A percentile compares a stretch with the other conserved stretches of the same genome.
These are phyloP conservation scores for Fusarium torulosum DNA, from an alignment of 2,329 filamentous ascomycete genomes.

Conservation along the genomic window DNA sequence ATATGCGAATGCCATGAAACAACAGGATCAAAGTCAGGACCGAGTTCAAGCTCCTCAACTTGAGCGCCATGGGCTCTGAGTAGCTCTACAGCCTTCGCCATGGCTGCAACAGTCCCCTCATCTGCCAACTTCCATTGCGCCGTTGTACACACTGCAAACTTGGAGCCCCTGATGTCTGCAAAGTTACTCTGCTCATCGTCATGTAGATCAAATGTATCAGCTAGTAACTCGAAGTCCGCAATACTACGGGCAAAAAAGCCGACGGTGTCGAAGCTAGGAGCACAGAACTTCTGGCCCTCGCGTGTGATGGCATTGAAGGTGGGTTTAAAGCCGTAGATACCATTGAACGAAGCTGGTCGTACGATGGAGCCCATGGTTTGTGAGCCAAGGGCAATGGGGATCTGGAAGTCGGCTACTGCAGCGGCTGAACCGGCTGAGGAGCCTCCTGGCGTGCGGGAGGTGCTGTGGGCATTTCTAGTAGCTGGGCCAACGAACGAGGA, in stretches of 20 bases:
- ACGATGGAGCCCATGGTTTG: conserved; percentile 76
- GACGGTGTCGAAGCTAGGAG: conserved; percentile 70
- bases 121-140: conserved; percentile 63
- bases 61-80: conserved; percentile 62
- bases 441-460: conserved; percentile 71
- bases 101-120: conserved; percentile 58
- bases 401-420: conserved; percentile 74
- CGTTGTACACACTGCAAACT: conserved; percentile 67
- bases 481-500: conserved; percentile 61
- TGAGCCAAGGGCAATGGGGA: conserved; percentile 70
- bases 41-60: conserved; percentile 68
- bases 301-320: conserved; percentile 73
- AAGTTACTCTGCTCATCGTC: conserved; percentile 59
- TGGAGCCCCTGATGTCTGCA: conserved; percentile 59
- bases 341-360: conserved; percentile 73
- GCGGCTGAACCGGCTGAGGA: conserved; percentile 76
- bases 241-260: conserved; percentile 71
- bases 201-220: conserved; percentile 64
- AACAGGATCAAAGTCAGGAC: conserved; percentile 61
- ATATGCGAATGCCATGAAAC: conserved; percentile 66
- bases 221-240: conserved; percentile 68
- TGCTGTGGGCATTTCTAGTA: conserved; percentile 72
- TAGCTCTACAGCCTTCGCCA: conserved; percentile 56
- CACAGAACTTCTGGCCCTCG: conserved; percentile 71
- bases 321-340: conserved; percentile 74